phyloP scores from a whole-genome alignment of 257 asterid species.

The Solanum pimpinellifolium region DNA sequence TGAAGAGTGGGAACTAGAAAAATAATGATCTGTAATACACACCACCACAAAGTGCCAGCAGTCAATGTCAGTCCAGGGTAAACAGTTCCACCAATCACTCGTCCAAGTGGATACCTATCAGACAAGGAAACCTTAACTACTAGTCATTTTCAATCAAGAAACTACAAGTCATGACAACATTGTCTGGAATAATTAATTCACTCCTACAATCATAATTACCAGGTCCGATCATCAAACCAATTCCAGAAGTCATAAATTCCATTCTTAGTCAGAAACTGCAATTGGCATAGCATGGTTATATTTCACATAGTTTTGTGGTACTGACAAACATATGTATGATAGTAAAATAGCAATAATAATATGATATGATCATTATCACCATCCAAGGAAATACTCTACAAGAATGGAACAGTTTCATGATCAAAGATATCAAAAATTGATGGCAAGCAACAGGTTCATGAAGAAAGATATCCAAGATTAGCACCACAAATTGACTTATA shows the following conservation, averaged over 20 bases:
- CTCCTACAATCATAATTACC: slow-evolving; percentile 40
- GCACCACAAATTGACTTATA: background rate
- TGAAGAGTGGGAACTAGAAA: background rate
- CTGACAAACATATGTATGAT: background rate
- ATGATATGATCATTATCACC: background rate
- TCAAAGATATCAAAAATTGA: background rate
- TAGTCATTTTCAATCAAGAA: background rate
- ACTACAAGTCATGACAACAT: background rate
- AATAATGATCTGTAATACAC: background rate
- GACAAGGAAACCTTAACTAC: slow-evolving; percentile 1
- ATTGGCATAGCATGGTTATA: slow-evolving; percentile 25
- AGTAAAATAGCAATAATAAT: background rate
- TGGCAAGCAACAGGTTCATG: background rate
- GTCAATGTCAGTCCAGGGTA: slow-evolving; percentile 97
- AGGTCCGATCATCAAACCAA: slow-evolving; percentile 98
- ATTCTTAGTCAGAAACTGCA: slow-evolving; percentile 81
- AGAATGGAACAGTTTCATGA: background rate
- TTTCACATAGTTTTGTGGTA: background rate
- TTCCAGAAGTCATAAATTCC: slow-evolving; percentile 99
- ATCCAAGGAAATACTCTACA: background rate
- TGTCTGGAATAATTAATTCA: background rate
- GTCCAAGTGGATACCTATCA: slow-evolving; percentile 96
- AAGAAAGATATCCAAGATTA: background rate
- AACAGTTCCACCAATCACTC: slow-evolving; percentile 98
- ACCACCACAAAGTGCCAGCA: slow-evolving; percentile 95